These are phyloP conservation scores for Blakeslea trispora DNA, from an alignment of 371 early-diverging fungal species.

Conservation along the genomic window DNA sequence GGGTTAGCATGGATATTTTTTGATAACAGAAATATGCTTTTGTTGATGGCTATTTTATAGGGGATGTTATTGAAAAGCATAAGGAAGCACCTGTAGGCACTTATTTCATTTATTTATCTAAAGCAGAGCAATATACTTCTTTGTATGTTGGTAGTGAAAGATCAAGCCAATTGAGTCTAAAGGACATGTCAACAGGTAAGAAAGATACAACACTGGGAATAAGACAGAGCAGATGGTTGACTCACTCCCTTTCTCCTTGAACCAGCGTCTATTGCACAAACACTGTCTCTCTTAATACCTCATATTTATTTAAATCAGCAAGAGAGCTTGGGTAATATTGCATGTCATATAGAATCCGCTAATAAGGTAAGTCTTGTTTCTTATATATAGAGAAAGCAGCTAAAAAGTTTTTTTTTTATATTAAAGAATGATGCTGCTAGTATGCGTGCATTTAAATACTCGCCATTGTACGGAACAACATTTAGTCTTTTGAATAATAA, in stretches of 20 bases:
- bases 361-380: constrained; percentile 21
- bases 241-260: background rate
- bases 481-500: constrained; percentile 82
- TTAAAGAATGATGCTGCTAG: constrained; percentile 55
- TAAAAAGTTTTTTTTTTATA: constrained; percentile 2
- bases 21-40: too few species aligned
- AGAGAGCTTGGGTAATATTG: constrained; percentile 16
- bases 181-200: constrained; percentile 11
- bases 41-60: too few species aligned
- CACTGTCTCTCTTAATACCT: constrained; percentile 18
- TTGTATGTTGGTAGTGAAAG: constrained; percentile 30
- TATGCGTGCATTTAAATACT: constrained; percentile 75
- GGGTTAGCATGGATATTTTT: too few species aligned
- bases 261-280: constrained; percentile 9
- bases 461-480: constrained; percentile 74
- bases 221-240: background rate
- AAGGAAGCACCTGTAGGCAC: constrained; percentile 26
- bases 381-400: too few species aligned
- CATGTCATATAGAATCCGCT: constrained; percentile 17
- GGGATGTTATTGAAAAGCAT: background rate
- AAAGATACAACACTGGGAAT: too few species aligned
- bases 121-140: constrained; percentile 11
- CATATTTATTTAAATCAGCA: constrained; percentile 19
- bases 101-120: constrained; percentile 26
- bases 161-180: constrained; percentile 19